Base-by-base conservation (phyloP, 768 basidiomycete species). In the Rhizopogon vulgaris region DNA sequence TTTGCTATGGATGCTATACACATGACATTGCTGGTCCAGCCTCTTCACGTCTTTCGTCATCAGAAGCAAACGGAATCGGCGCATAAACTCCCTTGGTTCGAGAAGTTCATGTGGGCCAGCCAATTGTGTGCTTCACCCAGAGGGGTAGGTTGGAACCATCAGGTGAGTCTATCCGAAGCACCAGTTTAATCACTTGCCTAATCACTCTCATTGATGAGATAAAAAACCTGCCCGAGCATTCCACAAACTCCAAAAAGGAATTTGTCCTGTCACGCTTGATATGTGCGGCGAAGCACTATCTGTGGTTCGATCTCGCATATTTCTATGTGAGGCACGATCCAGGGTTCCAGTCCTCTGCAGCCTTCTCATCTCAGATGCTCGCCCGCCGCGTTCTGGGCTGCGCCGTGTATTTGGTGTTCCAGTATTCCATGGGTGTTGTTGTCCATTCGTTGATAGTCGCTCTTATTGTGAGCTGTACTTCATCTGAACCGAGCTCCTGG, bases 401-500 rank as follows among this genome's bases (percentile, higher is more conserved):
- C 3, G 11, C 24, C 15, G 27, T 10, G 17, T 42, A 27, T 17
- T 28, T 42, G n/a, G 41, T 42, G 41, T 28, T 42, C 27, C 7
- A 42, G 28, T 52, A 52, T 25, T 32, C n/a, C 39, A 25, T 34
- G 15, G 48, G 52, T 5, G 30, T 32, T 36, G 15, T 17, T 10
- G 11, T 27, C 12, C 43, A 53, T 15, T 9, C 32, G 18, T n/a
- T 40, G 14, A 27, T 58, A 8, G 32, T 52, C 15, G 36, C 50
- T 9, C 24, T 54, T 10, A 18, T 25, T 17, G 63, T 63, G 10
- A 56, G 50, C 6, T 32, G 58, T 3, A 52, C 45, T 3, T 34
- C 53, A 4, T 64, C 64, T n/a, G 41, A 67, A n/a, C 71, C 72
- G 0, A 54, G 59, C 18, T 65, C 68, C 28, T 78, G 75, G 74